Percentiles rank a stretch among this genome's conserved stretches.
Conservation (phyloP, 768 basidiomycete genomes). For the Boletus subcaerulescens region DNA sequence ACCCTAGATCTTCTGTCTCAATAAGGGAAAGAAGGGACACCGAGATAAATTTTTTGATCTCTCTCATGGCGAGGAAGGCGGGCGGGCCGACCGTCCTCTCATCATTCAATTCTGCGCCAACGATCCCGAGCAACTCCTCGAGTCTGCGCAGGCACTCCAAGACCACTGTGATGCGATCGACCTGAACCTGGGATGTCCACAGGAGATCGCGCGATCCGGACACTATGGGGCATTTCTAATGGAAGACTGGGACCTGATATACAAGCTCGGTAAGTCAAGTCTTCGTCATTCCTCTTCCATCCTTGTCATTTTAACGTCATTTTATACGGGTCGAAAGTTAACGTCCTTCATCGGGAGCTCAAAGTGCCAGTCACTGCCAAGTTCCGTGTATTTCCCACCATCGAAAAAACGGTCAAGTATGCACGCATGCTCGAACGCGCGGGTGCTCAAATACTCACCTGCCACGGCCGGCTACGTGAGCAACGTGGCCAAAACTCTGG, state of each 20-base stretch:
- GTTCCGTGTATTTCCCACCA: slow-evolving; percentile 83
- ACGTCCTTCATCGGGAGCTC: slow-evolving; percentile 79
- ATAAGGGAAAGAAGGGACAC: slow-evolving; percentile 39
- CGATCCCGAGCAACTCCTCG: slow-evolving; percentile 72
- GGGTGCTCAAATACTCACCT: slow-evolving; percentile 92
- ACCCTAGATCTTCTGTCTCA: slow-evolving; percentile 56
- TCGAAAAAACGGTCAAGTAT: slow-evolving; percentile 89
- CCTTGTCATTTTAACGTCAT: neutral
- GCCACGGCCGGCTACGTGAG: slow-evolving; percentile 89
- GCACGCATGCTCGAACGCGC: slow-evolving; percentile 95
- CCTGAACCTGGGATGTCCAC: slow-evolving; percentile 91
- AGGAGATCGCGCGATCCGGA: slow-evolving; percentile 88
- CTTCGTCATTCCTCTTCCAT: neutral
- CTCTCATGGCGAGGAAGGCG: slow-evolving; percentile 76
- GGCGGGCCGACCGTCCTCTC: slow-evolving; percentile 71
- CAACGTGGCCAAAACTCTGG: slow-evolving; percentile 88
- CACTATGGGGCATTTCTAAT: slow-evolving; percentile 89
- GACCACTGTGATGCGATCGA: slow-evolving; percentile 89
- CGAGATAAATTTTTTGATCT: slow-evolving; percentile 68
- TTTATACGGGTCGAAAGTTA: slow-evolving; percentile 50
- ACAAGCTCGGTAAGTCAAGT: slow-evolving; percentile 59
- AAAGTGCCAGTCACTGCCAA: slow-evolving; percentile 95
- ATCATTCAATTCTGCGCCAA: slow-evolving; percentile 95
- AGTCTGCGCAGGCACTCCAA: slow-evolving; percentile 75
- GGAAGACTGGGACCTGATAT: slow-evolving; percentile 93